These are phyloP conservation scores for Gremmenia infestans DNA, from an alignment of 2,329 filamentous ascomycete genomes.

Conservation along the genomic window DNA sequence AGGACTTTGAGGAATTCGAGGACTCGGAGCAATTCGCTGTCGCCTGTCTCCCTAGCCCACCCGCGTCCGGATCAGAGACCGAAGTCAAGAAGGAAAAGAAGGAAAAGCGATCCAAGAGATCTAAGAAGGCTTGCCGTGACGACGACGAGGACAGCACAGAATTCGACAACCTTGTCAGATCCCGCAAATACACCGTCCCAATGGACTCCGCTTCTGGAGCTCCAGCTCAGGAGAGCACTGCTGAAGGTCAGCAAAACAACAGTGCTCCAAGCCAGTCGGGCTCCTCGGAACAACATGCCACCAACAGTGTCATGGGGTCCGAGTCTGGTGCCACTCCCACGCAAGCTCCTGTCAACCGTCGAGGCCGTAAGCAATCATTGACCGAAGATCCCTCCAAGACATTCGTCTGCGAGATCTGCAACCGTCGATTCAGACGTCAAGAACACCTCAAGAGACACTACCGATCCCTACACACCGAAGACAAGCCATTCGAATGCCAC, in stretches of 20 bases:
- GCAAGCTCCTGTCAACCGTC: conserved; percentile 69
- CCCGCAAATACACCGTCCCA: conserved; percentile 31
- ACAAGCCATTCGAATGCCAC: conserved; percentile 96
- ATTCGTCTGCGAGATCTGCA: conserved; percentile 94
- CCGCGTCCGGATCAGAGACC: conserved; percentile 45
- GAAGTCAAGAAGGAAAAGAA: conserved; percentile 41
- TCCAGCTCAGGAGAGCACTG: conserved; percentile 25
- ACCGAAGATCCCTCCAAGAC: conserved; percentile 98
- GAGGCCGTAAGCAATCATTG: conserved; percentile 95
- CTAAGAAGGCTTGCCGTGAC: conserved; percentile 39
- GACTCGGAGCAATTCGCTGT: conserved; percentile 58
- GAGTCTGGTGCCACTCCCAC: conserved; percentile 28
- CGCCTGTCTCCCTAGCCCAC: conserved; percentile 58
- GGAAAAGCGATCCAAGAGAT: conserved; percentile 52
- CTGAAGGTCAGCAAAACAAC: conserved; percentile 21
- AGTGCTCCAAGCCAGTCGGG: conserved; percentile 39
- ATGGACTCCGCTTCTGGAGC: conserved; percentile 30
- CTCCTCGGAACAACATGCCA: conserved; percentile 37
- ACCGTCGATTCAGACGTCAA: conserved; percentile 93
- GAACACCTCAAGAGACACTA: conserved; percentile 99
- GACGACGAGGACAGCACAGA: conserved; percentile 31
- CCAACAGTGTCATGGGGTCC: conserved; percentile 37
- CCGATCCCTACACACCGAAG: conserved; percentile 94
- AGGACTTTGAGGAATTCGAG: conserved; percentile 70
- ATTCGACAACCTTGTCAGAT: conserved; percentile 32